Evolutionary conservation across 164 flowering plant genomes (phyloP).

Genomic region (Kingdonia uniflora): DNA sequence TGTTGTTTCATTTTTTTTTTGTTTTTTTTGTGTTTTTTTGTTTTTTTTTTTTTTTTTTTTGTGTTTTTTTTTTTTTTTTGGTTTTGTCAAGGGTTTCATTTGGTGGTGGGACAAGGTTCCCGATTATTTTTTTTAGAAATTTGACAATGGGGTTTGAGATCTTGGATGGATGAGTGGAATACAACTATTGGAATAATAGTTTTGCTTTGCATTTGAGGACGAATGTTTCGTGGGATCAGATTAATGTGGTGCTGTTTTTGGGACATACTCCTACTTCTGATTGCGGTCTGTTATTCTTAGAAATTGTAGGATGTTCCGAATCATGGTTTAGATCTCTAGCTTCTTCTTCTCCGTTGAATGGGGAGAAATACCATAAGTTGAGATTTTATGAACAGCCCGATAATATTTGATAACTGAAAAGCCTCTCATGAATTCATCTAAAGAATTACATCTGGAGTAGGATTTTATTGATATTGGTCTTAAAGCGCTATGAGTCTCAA

Average conservation of each 20-base stretch:
- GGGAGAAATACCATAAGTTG: conserved; percentile 1
- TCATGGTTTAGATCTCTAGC: conserved; percentile 20
- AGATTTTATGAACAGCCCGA: conserved; percentile 33
- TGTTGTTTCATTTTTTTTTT: too few species aligned
- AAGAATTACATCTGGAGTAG: conserved; percentile 32
- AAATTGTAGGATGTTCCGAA: conserved; percentile 5
- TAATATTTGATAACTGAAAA: conserved; percentile 84
- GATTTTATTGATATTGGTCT: conserved; percentile 64
- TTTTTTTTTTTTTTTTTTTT: too few species aligned
- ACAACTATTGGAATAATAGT: conserved; percentile 49
- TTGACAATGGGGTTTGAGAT: conserved; percentile 57
- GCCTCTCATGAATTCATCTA: conserved; percentile 44
- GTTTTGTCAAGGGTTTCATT: conserved; percentile 59
- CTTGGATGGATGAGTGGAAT: conserved; percentile 53
- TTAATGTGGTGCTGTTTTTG: conserved; percentile 67
- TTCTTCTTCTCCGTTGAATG: conserved; percentile 15
- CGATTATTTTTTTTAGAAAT: conserved; percentile 45
- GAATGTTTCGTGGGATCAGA: conserved; percentile 67
- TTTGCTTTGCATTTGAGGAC: conserved; percentile 47
- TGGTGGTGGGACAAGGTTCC: conserved; percentile 78
- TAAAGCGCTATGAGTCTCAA: conserved; percentile 56
- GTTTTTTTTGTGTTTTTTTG: too few species aligned
- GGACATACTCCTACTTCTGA: conserved; percentile 68
- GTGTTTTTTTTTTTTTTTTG: too few species aligned
- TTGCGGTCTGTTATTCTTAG: conserved; percentile 54